These are phyloP conservation scores for Irpex sp. DNA, from an alignment of 1,284 basidiomycete genomes.

Conservation along the genomic window DNA sequence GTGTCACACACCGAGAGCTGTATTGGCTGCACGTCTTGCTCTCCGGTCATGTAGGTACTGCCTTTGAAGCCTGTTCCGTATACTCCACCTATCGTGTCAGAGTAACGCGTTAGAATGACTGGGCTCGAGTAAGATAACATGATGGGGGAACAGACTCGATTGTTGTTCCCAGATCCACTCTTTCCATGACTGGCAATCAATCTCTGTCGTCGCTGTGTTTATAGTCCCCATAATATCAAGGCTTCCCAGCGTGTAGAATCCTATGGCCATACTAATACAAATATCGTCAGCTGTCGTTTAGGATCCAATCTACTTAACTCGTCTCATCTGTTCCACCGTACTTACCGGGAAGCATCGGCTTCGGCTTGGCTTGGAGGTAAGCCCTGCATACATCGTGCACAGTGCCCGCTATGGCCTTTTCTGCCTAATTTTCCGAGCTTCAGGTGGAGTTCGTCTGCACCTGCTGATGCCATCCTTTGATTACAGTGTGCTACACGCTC, in stretches of 20 bases:
- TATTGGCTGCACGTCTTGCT: constrained; percentile 7
- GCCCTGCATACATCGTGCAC: constrained; percentile 24
- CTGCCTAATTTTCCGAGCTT: background rate
- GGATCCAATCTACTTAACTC: background rate
- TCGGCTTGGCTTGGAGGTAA: constrained; percentile 25
- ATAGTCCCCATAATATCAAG: constrained; percentile 70
- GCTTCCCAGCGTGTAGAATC: constrained; percentile 82
- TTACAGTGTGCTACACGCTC: too few species aligned
- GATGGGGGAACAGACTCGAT: constrained; percentile 39
- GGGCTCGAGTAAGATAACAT: background rate
- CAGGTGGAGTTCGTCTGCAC: background rate
- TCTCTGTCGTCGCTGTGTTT: constrained; percentile 40
- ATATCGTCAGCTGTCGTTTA: background rate
- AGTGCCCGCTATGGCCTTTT: constrained; percentile 22
- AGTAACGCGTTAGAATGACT: background rate
- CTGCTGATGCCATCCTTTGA: too few species aligned
- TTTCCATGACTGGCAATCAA: constrained; percentile 62
- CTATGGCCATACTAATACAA: constrained; percentile 63
- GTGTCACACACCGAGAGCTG: background rate
- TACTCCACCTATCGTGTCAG: constrained; percentile 36
- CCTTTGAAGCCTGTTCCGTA: constrained; percentile 76
- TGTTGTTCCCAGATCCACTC: constrained; percentile 91
- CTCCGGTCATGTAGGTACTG: constrained; percentile 59
- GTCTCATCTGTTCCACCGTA: background rate
- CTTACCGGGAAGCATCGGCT: constrained; percentile 22